phyloP scores from a whole-genome alignment of 768 basidiomycete genomes.

The Termitomyces sp. region DNA sequence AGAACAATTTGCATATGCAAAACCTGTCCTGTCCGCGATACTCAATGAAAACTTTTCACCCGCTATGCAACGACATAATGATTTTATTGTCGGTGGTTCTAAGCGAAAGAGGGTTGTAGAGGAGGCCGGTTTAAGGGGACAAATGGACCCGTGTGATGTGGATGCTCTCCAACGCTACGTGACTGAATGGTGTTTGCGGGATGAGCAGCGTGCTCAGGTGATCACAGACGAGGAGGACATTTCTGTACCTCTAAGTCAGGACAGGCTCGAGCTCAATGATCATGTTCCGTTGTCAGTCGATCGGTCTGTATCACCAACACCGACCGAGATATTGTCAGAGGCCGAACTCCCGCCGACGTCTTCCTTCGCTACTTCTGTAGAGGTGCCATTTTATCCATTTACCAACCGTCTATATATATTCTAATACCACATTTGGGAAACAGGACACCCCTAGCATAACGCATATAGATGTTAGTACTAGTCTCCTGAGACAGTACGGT shows the following conservation, averaged over 20 bases:
- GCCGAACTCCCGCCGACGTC: conserved; percentile 21
- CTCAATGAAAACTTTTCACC: conserved; percentile 55
- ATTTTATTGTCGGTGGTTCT: conserved; percentile 57
- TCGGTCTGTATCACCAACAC: conserved; percentile 17
- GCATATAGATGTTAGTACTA: background rate
- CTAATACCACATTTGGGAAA: background rate
- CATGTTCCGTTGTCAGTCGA: background rate
- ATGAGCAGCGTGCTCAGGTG: conserved; percentile 11
- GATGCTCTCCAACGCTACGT: conserved; percentile 30
- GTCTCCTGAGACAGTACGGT: conserved; percentile 25
- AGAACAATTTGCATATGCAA: conserved; percentile 63
- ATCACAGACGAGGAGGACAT: conserved; percentile 13
- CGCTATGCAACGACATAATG: conserved; percentile 40
- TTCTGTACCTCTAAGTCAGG: background rate
- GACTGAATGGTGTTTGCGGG: conserved; percentile 41
- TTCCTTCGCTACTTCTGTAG: conserved; percentile 9
- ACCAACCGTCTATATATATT: background rate
- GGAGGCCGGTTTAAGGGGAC: conserved; percentile 32
- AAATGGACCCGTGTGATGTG: conserved; percentile 38
- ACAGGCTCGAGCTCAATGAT: background rate
- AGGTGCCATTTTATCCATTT: background rate
- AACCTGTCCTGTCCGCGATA: conserved; percentile 58
- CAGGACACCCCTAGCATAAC: conserved; percentile 4
- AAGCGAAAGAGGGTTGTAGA: conserved; percentile 37
- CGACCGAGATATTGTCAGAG: conserved; percentile 15